Evolutionary conservation across 2,329 filamentous ascomycete genomes (phyloP).

Genomic region (Ceratocystis alfenasii): DNA sequence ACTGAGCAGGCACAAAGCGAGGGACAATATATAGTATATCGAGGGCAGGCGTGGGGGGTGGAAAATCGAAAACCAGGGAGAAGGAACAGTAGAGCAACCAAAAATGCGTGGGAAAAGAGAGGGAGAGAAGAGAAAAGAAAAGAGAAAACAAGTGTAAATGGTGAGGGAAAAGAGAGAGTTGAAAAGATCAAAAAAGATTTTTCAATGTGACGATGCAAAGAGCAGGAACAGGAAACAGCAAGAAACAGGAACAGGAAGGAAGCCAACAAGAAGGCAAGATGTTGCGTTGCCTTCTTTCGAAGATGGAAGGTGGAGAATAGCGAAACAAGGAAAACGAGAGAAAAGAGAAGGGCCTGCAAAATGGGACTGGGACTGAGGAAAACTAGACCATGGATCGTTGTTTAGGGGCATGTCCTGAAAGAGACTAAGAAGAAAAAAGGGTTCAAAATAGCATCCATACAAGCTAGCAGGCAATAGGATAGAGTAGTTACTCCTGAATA

Average conservation of each 20-base stretch:
- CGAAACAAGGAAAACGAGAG: background rate
- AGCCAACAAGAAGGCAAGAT: background rate
- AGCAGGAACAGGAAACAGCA: background rate
- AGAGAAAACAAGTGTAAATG: background rate
- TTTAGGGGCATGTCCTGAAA: background rate
- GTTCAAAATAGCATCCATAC: background rate
- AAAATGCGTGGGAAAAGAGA: background rate
- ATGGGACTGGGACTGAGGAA: background rate
- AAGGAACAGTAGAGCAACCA: background rate
- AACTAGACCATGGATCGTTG: background rate
- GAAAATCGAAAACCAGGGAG: background rate
- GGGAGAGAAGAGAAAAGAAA: background rate
- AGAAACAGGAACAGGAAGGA: background rate
- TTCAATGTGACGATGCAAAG: background rate
- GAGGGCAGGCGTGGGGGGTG: background rate
- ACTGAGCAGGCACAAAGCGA: background rate
- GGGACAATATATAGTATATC: background rate
- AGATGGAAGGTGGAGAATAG: conserved; percentile 2
- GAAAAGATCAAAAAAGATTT: background rate
- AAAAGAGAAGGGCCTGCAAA: background rate
- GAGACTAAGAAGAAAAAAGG: background rate
- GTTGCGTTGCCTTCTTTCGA: background rate
- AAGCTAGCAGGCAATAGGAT: background rate
- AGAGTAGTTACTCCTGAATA: background rate
- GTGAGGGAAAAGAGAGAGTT: background rate